Conservation (phyloP, 225 moss, liverwort and hornwort species). For the Straminergon stramineum region DNA sequence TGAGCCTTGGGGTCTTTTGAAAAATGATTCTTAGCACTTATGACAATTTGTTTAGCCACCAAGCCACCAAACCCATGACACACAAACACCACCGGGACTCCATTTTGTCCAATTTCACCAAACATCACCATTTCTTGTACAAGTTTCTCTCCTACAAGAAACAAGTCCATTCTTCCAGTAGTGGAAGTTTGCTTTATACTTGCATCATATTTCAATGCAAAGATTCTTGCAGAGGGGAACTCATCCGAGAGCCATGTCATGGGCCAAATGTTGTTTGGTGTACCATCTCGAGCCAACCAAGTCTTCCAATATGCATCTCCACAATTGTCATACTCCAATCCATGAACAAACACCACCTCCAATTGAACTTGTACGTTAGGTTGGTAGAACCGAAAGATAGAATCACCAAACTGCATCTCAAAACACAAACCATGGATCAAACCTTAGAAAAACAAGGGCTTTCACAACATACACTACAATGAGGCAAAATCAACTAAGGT, state of each 20-base stretch:
- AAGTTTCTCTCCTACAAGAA: not conserved
- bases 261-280: not conserved
- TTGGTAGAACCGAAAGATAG: not conserved
- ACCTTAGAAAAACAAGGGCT: not conserved
- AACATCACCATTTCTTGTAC: not conserved
- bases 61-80: not conserved
- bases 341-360: not conserved
- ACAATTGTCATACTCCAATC: accelerated
- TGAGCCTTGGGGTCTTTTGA: not conserved
- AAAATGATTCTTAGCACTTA: not conserved
- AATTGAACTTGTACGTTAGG: not conserved
- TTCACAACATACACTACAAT: no score
- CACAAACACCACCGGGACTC: not conserved
- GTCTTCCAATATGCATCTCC: not conserved
- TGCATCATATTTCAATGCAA: not conserved
- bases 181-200: not conserved
- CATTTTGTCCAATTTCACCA: not conserved
- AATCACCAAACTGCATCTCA: not conserved
- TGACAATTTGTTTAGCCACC: not conserved
- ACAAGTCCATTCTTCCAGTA: not conserved
- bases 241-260: not conserved
- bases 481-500: no score
- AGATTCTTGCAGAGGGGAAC: not conserved
- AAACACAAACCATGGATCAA: not conserved
- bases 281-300: not conserved